Base-by-base conservation (phyloP, 2,329 filamentous ascomycete species). In the Neurospora sp. region DNA sequence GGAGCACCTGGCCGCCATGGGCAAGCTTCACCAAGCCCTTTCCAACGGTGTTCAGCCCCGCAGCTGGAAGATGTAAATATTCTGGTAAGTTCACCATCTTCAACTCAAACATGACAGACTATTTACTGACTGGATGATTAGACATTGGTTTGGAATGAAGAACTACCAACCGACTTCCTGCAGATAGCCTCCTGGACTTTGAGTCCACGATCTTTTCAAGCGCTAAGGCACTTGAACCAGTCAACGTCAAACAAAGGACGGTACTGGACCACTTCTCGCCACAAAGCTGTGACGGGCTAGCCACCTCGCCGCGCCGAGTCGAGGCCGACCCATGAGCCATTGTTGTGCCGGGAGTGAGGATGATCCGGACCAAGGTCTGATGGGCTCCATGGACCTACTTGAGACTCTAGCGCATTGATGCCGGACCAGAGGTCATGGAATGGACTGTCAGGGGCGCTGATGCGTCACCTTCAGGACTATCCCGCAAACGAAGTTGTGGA, bases 1-100 rank as follows among this genome's bases (percentile, higher is more conserved):
- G 78, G 81, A 80, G 66, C 84, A 83, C 72, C 79, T 89, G 58
- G 76, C 79, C 68, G 81, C 82, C 75, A 86, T 89, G 84, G 79
- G 81, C 66, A 85, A 84, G 78, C 84, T 88, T 72, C 81, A 80
- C 67, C 77, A 79, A 73, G 79, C 79, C 73, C 73, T 83, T 46
- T 62, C 52, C 28, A 62, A 36, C 52, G 52, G 52, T 33, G 52
- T 62, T 33, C 52, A 79, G 72, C 77, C 77, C 71, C 78, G 78
- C 67, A 79, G 79, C 15, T 80, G 80, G 74, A 77, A 75, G 74
- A 77, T 79, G 76, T 82, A 77, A 79, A 78, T 77, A 75, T 79
- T 52, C 75, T 75, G 62, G 74, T 77, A 70, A 74, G 76, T 74
- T 66, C 33, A 52, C 58, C 2, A 1, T 33, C 13, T 11, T 6